phyloP scores from a whole-genome alignment of 768 basidiomycete species.

The Pleurotus giganteus region DNA sequence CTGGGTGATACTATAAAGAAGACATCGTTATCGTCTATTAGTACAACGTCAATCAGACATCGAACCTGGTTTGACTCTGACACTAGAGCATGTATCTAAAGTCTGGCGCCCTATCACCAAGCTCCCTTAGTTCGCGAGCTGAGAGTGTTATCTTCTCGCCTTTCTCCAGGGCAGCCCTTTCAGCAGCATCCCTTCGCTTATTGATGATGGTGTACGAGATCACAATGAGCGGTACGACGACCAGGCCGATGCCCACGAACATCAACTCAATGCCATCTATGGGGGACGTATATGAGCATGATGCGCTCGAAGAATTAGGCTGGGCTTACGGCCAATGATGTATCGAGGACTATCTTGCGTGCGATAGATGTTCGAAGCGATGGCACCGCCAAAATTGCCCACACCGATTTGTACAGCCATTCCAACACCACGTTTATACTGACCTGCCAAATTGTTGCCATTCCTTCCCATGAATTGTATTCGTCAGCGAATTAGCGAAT shows the following conservation, averaged over 20 bases:
- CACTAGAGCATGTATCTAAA: slow-evolving; percentile 54
- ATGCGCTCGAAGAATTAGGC: background rate
- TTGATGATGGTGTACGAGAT: slow-evolving; percentile 57
- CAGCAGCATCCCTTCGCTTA: slow-evolving; percentile 39
- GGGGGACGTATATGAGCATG: background rate
- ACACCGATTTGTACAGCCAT: slow-evolving; percentile 70
- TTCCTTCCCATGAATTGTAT: too few species aligned
- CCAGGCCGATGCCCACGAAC: slow-evolving; percentile 65
- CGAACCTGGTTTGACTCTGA: too few species aligned
- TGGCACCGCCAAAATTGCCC: slow-evolving; percentile 65
- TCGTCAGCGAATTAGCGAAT: background rate
- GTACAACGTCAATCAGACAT: too few species aligned
- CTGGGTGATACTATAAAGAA: too few species aligned
- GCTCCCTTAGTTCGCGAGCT: slow-evolving; percentile 31
- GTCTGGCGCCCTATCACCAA: slow-evolving; percentile 64
- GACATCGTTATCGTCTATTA: too few species aligned
- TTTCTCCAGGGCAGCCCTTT: slow-evolving; percentile 24
- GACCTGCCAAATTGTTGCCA: slow-evolving; percentile 63
- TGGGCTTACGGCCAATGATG: slow-evolving; percentile 53
- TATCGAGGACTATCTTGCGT: slow-evolving; percentile 58
- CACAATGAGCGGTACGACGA: slow-evolving; percentile 46
- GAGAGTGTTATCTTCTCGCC: slow-evolving; percentile 34
- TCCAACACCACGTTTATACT: slow-evolving; percentile 67
- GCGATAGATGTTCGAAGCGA: slow-evolving; percentile 63
- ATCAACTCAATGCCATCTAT: slow-evolving; percentile 62